Base-by-base conservation (phyloP, 192 early-diverging fungal species). In the Pilaira anomala region DNA sequence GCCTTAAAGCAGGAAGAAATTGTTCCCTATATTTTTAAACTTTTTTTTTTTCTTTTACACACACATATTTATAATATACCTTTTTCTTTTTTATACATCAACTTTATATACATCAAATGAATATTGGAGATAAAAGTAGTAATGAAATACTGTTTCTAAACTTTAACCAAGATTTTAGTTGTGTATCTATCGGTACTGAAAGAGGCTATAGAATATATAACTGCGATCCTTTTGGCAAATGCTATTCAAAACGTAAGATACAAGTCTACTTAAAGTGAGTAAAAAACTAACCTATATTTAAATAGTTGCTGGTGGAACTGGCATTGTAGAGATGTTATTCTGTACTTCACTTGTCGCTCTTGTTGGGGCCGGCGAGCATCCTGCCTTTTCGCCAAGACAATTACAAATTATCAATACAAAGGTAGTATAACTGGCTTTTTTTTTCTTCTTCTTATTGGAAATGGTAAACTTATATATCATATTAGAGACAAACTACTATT, bases 351-450 rank as follows among this genome's bases (percentile, higher is more conserved):
- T 99, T 6, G 93, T 99, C 0, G 97, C 97, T 2, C 80, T 99
- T 25, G 95, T 98, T 8, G 97, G 95, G 4, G 88, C 93, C 18
- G 94, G 94, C 7, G 93, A 95, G 66, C 91, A 94, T 62, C 91
- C 93, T 21, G 63, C 85, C 33, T 87, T 92, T 52, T 93, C 91
- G 36, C 92, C 94, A 46, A 83, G 95, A 60, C 81, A 91, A 55
- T 79, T 98, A 53, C 94, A 96, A 67, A 93, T 98, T 48, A 89
- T 89, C 39, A 99, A 99, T 74, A 99, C 97, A 42, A 99, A 99
- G 84, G 92, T 94, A 68, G 24, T 21, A 55, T 3, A 42, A 39
- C 13, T 19, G 40, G 22, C 3, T 21, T 48, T 40, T 6, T 57
- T 46, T 2, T 56, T 29, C 29, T 16, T 45, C 2, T 40, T 56